Evolutionary conservation across 2,329 filamentous ascomycete species (phyloP), one percentile per base, ranked within the genome.

Genomic region (Raffaelea arxii): DNA sequence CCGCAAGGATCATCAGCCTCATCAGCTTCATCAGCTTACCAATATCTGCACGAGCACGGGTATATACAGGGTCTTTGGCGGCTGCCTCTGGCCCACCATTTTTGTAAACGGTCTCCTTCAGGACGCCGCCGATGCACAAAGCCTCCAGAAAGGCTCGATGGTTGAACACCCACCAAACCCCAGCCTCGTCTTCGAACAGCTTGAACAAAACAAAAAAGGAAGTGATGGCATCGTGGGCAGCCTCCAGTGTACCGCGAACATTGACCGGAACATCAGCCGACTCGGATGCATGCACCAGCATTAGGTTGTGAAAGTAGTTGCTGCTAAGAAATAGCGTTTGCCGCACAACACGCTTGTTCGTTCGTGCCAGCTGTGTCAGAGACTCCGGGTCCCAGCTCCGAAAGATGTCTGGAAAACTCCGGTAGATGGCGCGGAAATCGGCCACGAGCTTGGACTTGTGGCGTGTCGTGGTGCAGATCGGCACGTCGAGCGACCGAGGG

Each of bases 151-250:
- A 90, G 0, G 85, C 85, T 1, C 86, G 70, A 59, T 90, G 86
- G 59, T 88, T 86, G 54, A 89, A 87, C 1, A 87, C 84, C 85
- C 85, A 91, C 85, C 85, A 90, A 1, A 89, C 84, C 14, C 80
- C 74, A 1, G 84, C 83, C 65, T 91, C 86, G 16, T 70, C 69
- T 54, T 82, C 78, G 51, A 89, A 80, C 12, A 86, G 65, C 32
- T 68, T 69, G 63, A 81, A 86, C 6, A 89, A 71, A 48, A 88
- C 71, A 60, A 90, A 89, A 59, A 89, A 91, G 1, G 83, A 71
- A 39, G 72, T 75, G 41, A 91, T 77, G 4, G 85, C 85, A 58
- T 85, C 82, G 55, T 87, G 80, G 0, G 85, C 85, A 0, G 84
- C 83, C 61, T 89, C 84, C 12, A 90, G 66, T 3, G 84, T 84